Evolutionary conservation across 2,329 filamentous ascomycete species (phyloP).

Genomic region (Fulvia fulva): DNA sequence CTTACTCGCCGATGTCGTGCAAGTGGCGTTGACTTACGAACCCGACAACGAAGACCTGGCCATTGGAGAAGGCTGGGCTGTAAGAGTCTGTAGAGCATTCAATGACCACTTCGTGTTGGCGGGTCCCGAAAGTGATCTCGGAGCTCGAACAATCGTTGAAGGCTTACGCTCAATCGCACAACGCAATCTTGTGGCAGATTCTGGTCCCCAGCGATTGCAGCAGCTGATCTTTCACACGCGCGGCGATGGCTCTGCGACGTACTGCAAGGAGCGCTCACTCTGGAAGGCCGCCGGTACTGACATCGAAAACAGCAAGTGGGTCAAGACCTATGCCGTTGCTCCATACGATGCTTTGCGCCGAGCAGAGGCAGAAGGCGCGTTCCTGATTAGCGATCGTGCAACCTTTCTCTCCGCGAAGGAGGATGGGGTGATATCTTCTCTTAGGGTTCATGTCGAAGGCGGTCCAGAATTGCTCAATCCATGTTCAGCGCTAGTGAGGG

Average conservation of each 20-base stretch:
- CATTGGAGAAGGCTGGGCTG: constrained; percentile 21
- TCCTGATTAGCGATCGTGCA: constrained; percentile 23
- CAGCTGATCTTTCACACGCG: constrained; percentile 18
- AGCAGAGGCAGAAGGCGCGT: constrained; percentile 19
- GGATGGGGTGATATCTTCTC: constrained; percentile 11
- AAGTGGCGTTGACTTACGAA: constrained; percentile 27
- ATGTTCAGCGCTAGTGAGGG: constrained; percentile 19
- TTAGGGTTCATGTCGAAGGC: constrained; percentile 17
- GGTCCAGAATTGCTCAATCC: constrained; percentile 21
- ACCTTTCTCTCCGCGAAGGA: constrained; percentile 24
- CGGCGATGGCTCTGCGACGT: constrained; percentile 25
- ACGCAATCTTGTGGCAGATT: not conserved
- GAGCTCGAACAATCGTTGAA: not conserved
- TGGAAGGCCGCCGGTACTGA: constrained; percentile 15
- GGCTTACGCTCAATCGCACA: constrained; percentile 7
- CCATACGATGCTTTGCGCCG: constrained; percentile 23
- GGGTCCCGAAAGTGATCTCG: constrained; percentile 11
- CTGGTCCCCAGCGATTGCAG: not conserved
- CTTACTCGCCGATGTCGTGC: constrained; percentile 21
- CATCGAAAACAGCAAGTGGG: constrained; percentile 5
- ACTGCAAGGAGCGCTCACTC: constrained; percentile 18
- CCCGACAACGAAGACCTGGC: constrained; percentile 21
- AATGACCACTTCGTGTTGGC: constrained; percentile 27
- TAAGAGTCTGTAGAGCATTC: constrained; percentile 16
- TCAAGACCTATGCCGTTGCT: constrained; percentile 11